Evolutionary conservation across 305 asterid species (phyloP).

Genomic region (Petunia hybrid): DNA sequence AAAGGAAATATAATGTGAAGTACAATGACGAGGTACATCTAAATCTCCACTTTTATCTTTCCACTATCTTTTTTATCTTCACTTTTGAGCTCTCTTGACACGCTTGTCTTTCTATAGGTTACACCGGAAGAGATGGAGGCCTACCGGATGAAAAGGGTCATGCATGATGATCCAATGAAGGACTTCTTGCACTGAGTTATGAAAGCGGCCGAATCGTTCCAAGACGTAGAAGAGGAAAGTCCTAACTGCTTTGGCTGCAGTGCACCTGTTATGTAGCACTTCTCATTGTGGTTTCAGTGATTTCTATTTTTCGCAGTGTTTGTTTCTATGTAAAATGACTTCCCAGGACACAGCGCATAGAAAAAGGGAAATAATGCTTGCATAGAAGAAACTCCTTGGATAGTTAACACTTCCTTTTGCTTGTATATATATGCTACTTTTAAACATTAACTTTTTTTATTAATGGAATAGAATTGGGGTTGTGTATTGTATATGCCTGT

Average conservation of each 20-base stretch:
- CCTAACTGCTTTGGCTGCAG: neutral
- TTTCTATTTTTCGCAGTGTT: neutral
- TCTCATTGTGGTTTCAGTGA: neutral
- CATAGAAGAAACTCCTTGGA: neutral
- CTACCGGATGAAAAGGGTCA: slow-evolving; percentile 75
- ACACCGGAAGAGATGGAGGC: slow-evolving; percentile 87
- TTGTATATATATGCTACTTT: neutral
- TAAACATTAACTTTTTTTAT: neutral
- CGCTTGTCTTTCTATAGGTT: slow-evolving; percentile 52
- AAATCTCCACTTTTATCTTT: neutral
- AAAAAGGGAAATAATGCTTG: neutral
- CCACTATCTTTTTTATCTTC: neutral
- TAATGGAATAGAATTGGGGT: neutral
- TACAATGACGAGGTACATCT: slow-evolving; percentile 80
- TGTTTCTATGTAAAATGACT: neutral
- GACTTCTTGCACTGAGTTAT: slow-evolving; percentile 59
- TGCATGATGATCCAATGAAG: slow-evolving; percentile 80
- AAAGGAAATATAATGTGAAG: slow-evolving; percentile 91
- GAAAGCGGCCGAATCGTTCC: neutral
- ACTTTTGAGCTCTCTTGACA: slow-evolving; percentile 26
- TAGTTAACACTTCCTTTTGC: neutral
- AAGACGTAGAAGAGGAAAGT: neutral
- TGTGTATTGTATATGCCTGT: neutral
- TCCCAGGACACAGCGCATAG: neutral
- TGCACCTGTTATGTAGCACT: neutral